Evolutionary conservation across 345 rosid species (phyloP).

Genomic region (Mallotus nudiflorus): DNA sequence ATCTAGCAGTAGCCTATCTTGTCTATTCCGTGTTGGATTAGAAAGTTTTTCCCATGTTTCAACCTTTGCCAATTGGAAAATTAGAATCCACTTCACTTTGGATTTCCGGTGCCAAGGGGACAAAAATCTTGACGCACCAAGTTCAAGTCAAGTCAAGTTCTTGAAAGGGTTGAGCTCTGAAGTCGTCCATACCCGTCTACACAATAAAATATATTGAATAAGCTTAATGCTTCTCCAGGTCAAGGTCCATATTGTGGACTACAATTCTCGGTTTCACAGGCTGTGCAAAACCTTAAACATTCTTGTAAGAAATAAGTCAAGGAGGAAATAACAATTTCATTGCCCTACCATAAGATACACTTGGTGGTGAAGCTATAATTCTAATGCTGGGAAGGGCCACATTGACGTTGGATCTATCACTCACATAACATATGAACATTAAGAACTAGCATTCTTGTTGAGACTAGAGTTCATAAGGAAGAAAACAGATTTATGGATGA

Average conservation of each 20-base stretch:
- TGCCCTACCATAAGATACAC: neutral
- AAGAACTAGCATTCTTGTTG: too few relatives aligned
- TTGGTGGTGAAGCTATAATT: neutral
- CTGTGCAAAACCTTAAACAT: neutral
- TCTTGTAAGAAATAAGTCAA: too few relatives aligned
- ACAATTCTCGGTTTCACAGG: neutral
- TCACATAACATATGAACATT: too few relatives aligned
- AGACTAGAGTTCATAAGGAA: too few relatives aligned
- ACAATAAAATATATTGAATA: neutral
- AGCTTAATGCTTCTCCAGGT: neutral
- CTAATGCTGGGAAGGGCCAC: neutral
- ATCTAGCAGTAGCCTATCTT: neutral
- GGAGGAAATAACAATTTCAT: neutral
- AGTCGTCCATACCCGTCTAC: slow-evolving; percentile 11
- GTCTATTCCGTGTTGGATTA: neutral
- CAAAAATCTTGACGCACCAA: slow-evolving; percentile 15
- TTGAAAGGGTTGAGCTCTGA: neutral
- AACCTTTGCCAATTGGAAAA: neutral
- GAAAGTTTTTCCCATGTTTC: neutral
- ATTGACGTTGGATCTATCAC: neutral
- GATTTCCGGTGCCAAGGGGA: neutral
- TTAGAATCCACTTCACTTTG: slow-evolving; percentile 1
- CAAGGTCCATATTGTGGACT: neutral
- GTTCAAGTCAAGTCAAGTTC: neutral
- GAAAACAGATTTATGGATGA: too few relatives aligned